Evolutionary conservation across 208 protist species (phyloP), one percentile per base, ranked within the genome.

Genomic region (Novymonas esmeraldas): DNA sequence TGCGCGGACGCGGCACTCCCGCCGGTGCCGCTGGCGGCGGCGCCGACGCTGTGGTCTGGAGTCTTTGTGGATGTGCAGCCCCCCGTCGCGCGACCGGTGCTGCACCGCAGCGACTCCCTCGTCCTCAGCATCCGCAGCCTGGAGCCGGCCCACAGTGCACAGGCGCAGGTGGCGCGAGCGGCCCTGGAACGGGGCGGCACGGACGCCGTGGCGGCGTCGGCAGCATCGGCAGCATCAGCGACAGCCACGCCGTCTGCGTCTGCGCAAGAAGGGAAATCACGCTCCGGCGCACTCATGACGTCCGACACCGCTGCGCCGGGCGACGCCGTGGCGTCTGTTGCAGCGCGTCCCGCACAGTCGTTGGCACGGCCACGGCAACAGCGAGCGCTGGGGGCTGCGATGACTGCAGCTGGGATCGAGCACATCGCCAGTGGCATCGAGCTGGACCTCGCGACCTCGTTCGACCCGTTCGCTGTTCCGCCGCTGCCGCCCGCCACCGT

Each of bases 401-500:
- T 29, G 24, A 0, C 39, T 14, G 49, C 29, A 0, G 2, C 28
- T 22, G 42, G 38, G 2, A 60, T 69, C 11, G 54, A 70, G 1
- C 24, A 16, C 45, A 0, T 41, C 14, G 45, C 33, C 3, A 29
- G 22, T 2, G 11, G 45, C n/a, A 26, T 45, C 18, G 41, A 54
- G 20, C 3, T 70, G 6, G 64, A 70, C 26, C 20, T 70, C 3
- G 64, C 45, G 9, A 56, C 64, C 22, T 44, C 38, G 33, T 70
- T 70, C 24, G 64, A 70, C 54, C 64, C 55, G 3, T 44, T 70
- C 3, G 54, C 64, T 6, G 64, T 70, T 18, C 64, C 64, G 5
- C 64, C 64, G 64, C 45, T 70, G 44, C 64, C 64, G 28, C 64
- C 55, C 18, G 62, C 64, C n/a, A n/a, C n/a, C n/a, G n/a, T n/a